phyloP scores from a whole-genome alignment of 148 eudicot genomes.

The Salicornia ramosissima region DNA sequence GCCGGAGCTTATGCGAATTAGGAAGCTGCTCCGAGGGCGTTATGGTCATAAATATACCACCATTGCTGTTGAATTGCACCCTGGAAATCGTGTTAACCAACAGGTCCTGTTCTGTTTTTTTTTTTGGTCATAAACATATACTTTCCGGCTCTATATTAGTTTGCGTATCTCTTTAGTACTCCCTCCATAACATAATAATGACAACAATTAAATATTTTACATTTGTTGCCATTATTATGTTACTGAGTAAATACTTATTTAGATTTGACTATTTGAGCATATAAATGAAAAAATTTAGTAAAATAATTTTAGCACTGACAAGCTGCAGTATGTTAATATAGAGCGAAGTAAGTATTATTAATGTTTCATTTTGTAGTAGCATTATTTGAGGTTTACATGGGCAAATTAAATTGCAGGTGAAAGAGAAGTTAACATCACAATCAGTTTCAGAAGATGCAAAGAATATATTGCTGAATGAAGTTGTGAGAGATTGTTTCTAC shows the following conservation, averaged over 20 bases:
- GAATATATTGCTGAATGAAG: constrained; percentile 57
- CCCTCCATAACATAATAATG: too few species aligned
- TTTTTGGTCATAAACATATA: too few species aligned
- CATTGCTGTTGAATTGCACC: constrained; percentile 50
- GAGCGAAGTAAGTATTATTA: too few species aligned
- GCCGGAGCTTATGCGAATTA: constrained; percentile 56
- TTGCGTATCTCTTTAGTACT: too few species aligned
- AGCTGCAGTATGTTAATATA: too few species aligned
- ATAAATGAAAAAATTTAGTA: too few species aligned
- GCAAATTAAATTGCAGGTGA: constrained; percentile 40
- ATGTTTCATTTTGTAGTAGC: background rate
- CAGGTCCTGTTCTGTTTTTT: constrained; percentile 32
- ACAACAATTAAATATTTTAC: too few species aligned
- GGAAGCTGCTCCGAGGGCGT: constrained; percentile 65
- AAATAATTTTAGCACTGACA: too few species aligned
- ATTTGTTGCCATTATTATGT: too few species aligned
- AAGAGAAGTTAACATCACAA: constrained; percentile 34
- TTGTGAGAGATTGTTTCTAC: constrained; percentile 39
- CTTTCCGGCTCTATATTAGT: too few species aligned
- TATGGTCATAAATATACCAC: constrained; percentile 52
- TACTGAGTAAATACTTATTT: too few species aligned
- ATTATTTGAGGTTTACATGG: background rate
- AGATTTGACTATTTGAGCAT: too few species aligned
- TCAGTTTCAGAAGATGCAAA: constrained; percentile 46
- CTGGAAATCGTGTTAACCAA: constrained; percentile 65